Conservation (phyloP, 305 asterid species). For the Fraxinus angustifolia region DNA sequence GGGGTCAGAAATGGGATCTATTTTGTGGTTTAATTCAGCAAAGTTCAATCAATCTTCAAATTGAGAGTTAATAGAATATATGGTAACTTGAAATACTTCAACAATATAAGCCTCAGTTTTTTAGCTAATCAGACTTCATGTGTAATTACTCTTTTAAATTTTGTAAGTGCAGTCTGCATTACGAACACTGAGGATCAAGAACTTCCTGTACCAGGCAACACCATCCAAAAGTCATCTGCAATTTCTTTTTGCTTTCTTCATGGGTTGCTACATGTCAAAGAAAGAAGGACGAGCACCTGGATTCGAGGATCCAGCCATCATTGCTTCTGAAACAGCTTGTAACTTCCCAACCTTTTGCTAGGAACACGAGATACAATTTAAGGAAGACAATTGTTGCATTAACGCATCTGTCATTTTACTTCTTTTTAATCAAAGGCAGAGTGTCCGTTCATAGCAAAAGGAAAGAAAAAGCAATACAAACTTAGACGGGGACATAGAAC, state of each 20-base stretch:
- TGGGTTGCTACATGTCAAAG: constrained; percentile 19
- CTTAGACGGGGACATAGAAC: not conserved
- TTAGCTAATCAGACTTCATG: not conserved
- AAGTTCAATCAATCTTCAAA: not conserved
- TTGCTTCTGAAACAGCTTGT: constrained; percentile 29
- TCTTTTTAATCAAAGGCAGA: not conserved
- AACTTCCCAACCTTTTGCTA: not conserved
- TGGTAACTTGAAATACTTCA: not conserved
- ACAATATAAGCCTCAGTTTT: not conserved
- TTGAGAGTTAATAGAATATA: not conserved
- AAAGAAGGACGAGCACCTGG: not conserved
- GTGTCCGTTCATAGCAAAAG: not conserved
- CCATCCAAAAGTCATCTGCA: not conserved
- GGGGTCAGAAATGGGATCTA: not conserved
- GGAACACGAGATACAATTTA: not conserved
- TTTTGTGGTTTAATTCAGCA: not conserved
- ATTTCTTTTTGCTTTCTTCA: not conserved
- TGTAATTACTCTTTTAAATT: not conserved
- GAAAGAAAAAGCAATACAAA: not conserved
- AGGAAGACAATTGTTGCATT: not conserved
- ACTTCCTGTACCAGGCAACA: not conserved
- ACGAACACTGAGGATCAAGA: not conserved
- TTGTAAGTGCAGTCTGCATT: not conserved
- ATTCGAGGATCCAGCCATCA: constrained; percentile 12
- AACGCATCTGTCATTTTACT: not conserved